Evolutionary conservation across 331 rosid species (phyloP).

Genomic region (Malus hybrid): DNA sequence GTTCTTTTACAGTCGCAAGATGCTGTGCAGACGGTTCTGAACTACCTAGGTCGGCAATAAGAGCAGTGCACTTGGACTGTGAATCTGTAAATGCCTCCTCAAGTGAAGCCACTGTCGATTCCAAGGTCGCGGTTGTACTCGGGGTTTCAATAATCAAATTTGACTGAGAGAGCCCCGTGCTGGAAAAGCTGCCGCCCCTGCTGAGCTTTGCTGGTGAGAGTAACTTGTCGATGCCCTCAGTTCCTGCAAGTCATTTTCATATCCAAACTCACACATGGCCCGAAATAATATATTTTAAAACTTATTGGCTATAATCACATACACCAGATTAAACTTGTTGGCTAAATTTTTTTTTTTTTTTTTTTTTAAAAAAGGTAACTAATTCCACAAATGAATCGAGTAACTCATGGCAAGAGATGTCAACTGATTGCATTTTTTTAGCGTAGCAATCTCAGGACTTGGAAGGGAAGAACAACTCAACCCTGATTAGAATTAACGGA

Average conservation of each 20-base stretch:
- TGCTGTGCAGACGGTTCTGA: slow-evolving; percentile 41
- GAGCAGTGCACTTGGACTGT: slow-evolving; percentile 47
- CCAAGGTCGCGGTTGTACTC: slow-evolving; percentile 20
- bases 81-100: slow-evolving; percentile 64
- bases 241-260: slow-evolving; percentile 55
- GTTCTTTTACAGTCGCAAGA: slow-evolving; percentile 42
- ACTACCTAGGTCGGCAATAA: slow-evolving; percentile 31
- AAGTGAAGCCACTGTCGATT: slow-evolving; percentile 57
- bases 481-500: not conserved
- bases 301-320: not conserved
- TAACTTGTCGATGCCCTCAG: slow-evolving; percentile 76
- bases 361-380: not conserved
- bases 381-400: not conserved
- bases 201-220: slow-evolving; percentile 54
- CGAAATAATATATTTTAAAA: too few species aligned
- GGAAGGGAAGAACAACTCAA: not conserved
- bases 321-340: not conserved
- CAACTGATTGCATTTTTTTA: not conserved
- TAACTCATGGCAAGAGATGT: not conserved
- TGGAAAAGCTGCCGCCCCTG: slow-evolving; percentile 40
- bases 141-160: slow-evolving; percentile 37
- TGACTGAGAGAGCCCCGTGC: slow-evolving; percentile 45
- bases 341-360: not conserved
- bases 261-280: not conserved
- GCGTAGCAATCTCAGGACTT: not conserved